These are phyloP conservation scores for Draba incana DNA, from an alignment of 345 rosid genomes.

Conservation along the genomic window DNA sequence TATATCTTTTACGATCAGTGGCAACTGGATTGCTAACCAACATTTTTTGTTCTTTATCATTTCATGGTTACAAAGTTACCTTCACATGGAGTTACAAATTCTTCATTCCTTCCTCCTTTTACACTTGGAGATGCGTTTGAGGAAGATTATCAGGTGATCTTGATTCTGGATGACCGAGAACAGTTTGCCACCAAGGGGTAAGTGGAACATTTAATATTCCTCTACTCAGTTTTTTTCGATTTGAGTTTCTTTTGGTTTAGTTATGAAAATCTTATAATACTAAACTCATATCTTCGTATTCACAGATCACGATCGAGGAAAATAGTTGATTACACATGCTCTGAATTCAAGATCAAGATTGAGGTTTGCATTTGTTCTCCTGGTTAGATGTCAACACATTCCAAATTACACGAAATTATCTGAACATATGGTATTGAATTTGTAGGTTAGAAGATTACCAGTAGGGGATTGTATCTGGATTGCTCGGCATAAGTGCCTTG, in stretches of 20 bases:
- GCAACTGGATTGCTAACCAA: constrained; percentile 7
- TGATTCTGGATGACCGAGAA: constrained; percentile 80
- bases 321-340: constrained; percentile 64
- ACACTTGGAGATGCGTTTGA: constrained; percentile 73
- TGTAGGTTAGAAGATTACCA: constrained; percentile 82
- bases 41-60: constrained; percentile 12
- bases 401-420: background rate
- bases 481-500: constrained; percentile 70
- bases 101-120: constrained; percentile 68
- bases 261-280: constrained; percentile 22
- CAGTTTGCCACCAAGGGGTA: constrained; percentile 76
- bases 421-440: constrained; percentile 20
- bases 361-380: constrained; percentile 47
- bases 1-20: constrained; percentile 1
- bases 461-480: constrained; percentile 95
- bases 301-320: constrained; percentile 69
- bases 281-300: constrained; percentile 24
- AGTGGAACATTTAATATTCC: constrained; percentile 33
- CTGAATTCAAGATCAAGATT: constrained; percentile 68
- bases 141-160: constrained; percentile 70
- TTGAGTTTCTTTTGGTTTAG: background rate
- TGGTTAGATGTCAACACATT: constrained; percentile 14
- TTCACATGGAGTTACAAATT: constrained; percentile 42
- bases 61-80: constrained; percentile 46
- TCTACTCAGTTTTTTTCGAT: background rate